Evolutionary conservation across 805 yeast genomes (phyloP).

Genomic region (Barnettozyma populi): DNA sequence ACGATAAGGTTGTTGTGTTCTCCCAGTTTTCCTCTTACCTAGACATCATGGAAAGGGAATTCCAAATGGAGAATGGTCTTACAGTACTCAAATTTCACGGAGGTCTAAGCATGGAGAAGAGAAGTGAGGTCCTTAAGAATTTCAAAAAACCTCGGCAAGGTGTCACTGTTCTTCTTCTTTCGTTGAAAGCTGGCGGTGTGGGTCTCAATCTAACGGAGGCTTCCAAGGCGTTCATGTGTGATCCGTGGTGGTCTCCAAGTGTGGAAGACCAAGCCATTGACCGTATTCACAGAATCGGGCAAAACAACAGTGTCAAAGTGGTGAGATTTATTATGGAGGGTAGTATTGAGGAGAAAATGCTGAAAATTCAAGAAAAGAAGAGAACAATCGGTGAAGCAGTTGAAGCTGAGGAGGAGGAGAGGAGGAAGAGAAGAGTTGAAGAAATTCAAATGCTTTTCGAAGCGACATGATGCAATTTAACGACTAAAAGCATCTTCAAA

Average conservation of each 20-base stretch:
- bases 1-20: conserved; percentile 78
- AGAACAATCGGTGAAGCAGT: conserved; percentile 76
- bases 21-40: conserved; percentile 84
- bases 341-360: conserved; percentile 84
- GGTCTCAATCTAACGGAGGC: conserved; percentile 87
- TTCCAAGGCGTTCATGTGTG: conserved; percentile 82
- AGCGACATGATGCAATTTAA: conserved; percentile 11
- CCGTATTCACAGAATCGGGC: conserved; percentile 89
- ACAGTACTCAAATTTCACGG: conserved; percentile 77
- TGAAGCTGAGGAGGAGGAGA: conserved; percentile 69
- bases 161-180: conserved; percentile 52
- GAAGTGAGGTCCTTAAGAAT: conserved; percentile 53
- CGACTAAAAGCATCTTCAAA: no score
- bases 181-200: conserved; percentile 91
- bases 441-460: conserved; percentile 67
- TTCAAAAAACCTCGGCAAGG: conserved; percentile 38
- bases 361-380: conserved; percentile 80
- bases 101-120: conserved; percentile 55
- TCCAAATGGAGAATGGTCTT: conserved; percentile 44
- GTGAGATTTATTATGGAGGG: conserved; percentile 75
- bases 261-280: conserved; percentile 90
- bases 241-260: conserved; percentile 97
- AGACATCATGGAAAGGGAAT: conserved; percentile 64
- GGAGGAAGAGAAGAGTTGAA: conserved; percentile 62
- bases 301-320: conserved; percentile 63